Evolutionary conservation across 2,329 filamentous ascomycete genomes (phyloP), one percentile per base, ranked within the genome.

Genomic region (Chalaropsis ovoidea): DNA sequence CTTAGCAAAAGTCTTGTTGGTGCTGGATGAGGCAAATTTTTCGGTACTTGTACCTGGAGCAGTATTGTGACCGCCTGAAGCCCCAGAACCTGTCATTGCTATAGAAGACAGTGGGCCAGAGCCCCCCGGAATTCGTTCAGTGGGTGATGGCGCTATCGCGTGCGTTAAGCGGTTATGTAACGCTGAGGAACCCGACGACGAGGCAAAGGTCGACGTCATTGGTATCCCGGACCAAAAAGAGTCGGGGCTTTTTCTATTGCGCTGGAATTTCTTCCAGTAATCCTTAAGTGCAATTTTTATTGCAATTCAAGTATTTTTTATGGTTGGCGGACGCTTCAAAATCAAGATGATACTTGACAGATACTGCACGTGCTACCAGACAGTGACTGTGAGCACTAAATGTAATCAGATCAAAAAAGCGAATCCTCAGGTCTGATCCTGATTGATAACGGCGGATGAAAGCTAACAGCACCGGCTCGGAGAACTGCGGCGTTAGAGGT

Each of bases 1-100:
- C 42, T 47, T 49, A 45, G 19, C 49, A 61, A 42, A 47, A 58
- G 31, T 62, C 43, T 54, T 43, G 43, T 22, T 45, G 31, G 58
- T 63, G 62, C 62, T 65, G 6, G 42, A 7, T 65, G 66, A 65
- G 63, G 66, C 66, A 67, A 67, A 67, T 60, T 67, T 67, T 67
- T 67, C 63, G 22, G 39, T 22, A 52, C 22, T n/a, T n/a, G 45
- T 58, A 10, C 47, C 66, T 67, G 61, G 52, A 63, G 52, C 7
- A 15, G 63, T 62, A 45, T 27, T 17, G 3, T 11, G 31, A 60
- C 47, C 58, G 39, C 63, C 63, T 65, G 63, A 58, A 64, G 58
- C 35, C 8, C 41, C 31, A 52, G 39, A 31, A 41, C 47, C 49
- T 42, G 66, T 10, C 27, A 65, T 65, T 22, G 45, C 54, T 62